These are phyloP conservation scores for Saururus chinensis DNA, from an alignment of 164 flowering plant species.

Conservation along the genomic window DNA sequence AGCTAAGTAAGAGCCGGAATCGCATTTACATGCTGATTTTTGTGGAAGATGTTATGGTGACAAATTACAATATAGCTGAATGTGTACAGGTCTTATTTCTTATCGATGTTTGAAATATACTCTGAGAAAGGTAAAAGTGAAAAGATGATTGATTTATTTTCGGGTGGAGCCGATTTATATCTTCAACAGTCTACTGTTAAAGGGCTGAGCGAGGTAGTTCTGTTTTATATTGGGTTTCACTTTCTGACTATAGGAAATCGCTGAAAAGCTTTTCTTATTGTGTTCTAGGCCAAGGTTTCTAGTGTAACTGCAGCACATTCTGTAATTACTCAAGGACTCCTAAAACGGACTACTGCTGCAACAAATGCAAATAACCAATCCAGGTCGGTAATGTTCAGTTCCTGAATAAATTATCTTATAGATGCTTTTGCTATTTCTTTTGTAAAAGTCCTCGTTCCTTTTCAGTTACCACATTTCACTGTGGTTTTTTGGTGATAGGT, in stretches of 20 bases:
- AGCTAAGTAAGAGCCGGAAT: constrained; percentile 23
- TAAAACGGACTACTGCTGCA: constrained; percentile 68
- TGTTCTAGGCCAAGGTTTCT: constrained; percentile 33
- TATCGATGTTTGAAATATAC: constrained; percentile 77
- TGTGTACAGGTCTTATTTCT: constrained; percentile 36
- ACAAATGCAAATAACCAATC: constrained; percentile 78
- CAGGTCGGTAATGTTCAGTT: constrained; percentile 30
- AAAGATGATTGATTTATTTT: constrained; percentile 47
- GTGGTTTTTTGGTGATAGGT: no score
- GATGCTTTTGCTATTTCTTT: not conserved
- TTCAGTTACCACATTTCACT: no score
- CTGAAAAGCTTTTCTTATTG: not conserved
- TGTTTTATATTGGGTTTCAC: not conserved
- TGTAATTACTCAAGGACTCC: constrained; percentile 47
- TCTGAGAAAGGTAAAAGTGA: constrained; percentile 75
- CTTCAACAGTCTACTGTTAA: constrained; percentile 50
- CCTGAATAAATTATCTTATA: not conserved
- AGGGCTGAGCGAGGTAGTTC: constrained; percentile 69
- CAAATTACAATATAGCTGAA: not conserved
- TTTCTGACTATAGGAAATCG: not conserved
- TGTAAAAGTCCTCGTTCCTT: not conserved
- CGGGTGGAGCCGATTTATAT: constrained; percentile 37
- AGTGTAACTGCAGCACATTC: constrained; percentile 53
- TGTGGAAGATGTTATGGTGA: not conserved
- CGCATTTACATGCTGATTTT: not conserved